Base-by-base conservation (phyloP, 345 rosid genomes). In the Excoecaria cochinchinensis region DNA sequence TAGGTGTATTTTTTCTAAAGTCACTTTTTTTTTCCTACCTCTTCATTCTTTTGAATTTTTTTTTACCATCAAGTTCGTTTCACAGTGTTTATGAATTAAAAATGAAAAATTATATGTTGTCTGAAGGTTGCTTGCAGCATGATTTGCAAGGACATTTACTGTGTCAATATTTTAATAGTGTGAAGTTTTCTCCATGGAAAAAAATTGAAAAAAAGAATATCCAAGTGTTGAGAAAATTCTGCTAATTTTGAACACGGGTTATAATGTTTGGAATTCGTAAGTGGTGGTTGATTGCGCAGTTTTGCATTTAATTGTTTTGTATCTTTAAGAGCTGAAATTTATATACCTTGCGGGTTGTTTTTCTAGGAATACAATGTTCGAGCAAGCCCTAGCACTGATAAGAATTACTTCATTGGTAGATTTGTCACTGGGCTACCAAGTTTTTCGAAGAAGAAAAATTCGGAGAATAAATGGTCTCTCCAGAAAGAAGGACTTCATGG, bases 401-500 rank as follows among this genome's bases (percentile, higher is more conserved):
- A 89, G 88, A 87, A 87, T 80, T 95, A 87, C 86, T 95, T 93
- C 75, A 95, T 95, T 24, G 97, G 97, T 69, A 91, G 98, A 77
- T 93, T 93, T 73, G 86, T 86, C 71, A 81, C 78, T 39, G 98
- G 98, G 46, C 84, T 93, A 50, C 98, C 98, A 0, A 87, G 85
- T 80, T 95, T 93, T 77, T 88, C 93, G 0, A 91, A 86, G 88
- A 93, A 90, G 90, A 93, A 90, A 71, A 87, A 65, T 46, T 86
- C 96, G 1, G 99, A 95, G 84, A 93, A 93, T 76, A 91, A 85
- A 79, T 95, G 99, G 99, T 78, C 87, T 56, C 88, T 91, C 40
- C 92, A 85, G 60, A 93, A 95, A 82, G 98, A 95, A 50, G 97
- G 97, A 56, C 85, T 92, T 6, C 97, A 88, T 77, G 99, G 99